Conservation (phyloP, 1,284 basidiomycete genomes). For the Polyporus tsugae region DNA sequence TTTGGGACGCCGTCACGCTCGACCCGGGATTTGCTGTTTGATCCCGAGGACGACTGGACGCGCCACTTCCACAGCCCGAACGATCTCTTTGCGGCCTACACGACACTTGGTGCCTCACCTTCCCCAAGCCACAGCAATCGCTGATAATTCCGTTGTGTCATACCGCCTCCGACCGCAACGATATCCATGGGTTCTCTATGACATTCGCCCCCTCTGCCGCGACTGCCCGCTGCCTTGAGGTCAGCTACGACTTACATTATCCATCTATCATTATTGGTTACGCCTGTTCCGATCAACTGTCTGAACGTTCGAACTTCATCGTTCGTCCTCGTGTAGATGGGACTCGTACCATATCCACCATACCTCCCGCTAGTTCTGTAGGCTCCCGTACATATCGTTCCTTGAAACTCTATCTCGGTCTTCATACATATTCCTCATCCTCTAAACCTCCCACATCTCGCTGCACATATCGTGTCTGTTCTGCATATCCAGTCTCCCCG, state of each 20-base stretch:
- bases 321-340: conserved; percentile 21
- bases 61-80: conserved; percentile 28
- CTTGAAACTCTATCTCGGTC: not conserved
- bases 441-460: not conserved
- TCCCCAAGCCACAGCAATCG: not conserved
- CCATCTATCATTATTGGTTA: conserved; percentile 31
- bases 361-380: conserved; percentile 9
- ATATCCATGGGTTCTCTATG: not conserved
- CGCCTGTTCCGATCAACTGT: conserved; percentile 24
- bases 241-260: conserved; percentile 19
- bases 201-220: not conserved
- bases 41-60: conserved; percentile 24
- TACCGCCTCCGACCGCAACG: not conserved
- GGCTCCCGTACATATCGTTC: not conserved
- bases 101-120: conserved; percentile 2
- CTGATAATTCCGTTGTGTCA: not conserved
- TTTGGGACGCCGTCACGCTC: conserved; percentile 28
- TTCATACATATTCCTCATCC: conserved; percentile 2
- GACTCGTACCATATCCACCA: conserved; percentile 21
- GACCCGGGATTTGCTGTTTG: not conserved
- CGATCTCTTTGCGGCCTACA: conserved; percentile 9
- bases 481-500: not conserved
- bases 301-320: conserved; percentile 12
- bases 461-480: not conserved
- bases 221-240: not conserved